Percentiles rank a stretch among this genome's conserved stretches.
Conservation (phyloP, 2,329 filamentous ascomycete genomes). For the Ophiosphaerella herpotricha region DNA sequence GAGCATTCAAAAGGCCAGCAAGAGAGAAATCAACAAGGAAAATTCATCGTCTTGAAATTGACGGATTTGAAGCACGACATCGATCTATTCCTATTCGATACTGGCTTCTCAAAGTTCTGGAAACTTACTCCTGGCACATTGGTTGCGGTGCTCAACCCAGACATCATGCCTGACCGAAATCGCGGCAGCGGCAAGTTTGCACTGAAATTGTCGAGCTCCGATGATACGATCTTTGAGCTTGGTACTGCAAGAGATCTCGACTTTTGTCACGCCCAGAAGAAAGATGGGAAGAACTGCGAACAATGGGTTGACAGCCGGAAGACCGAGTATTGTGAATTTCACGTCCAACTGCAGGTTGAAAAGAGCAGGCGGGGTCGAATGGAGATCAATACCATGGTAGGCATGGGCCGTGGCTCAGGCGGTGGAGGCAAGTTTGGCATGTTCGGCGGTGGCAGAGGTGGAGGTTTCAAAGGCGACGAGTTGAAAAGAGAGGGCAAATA, state of each 20-base stretch:
- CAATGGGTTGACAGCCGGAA: constrained; percentile 87
- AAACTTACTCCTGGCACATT: constrained; percentile 91
- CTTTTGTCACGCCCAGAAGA: constrained; percentile 83
- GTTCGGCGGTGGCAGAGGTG: constrained; percentile 35
- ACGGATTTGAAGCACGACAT: constrained; percentile 90
- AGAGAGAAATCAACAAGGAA: constrained; percentile 64
- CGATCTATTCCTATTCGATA: constrained; percentile 89
- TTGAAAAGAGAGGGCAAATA: constrained; percentile 43
- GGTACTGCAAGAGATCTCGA: constrained; percentile 83
- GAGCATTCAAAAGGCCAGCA: constrained; percentile 49
- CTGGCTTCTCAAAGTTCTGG: constrained; percentile 91
- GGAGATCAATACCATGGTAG: constrained; percentile 76
- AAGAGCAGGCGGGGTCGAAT: constrained; percentile 71
- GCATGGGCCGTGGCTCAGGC: constrained; percentile 45
- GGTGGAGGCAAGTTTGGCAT: constrained; percentile 37
- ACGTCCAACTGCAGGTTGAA: constrained; percentile 79
- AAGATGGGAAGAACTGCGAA: constrained; percentile 79
- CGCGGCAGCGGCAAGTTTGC: constrained; percentile 83
- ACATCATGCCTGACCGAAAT: constrained; percentile 83
- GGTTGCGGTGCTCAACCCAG: constrained; percentile 88
- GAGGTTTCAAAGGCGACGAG: constrained; percentile 29
- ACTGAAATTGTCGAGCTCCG: constrained; percentile 80
- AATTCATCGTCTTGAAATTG: constrained; percentile 90
- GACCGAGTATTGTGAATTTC: constrained; percentile 90
- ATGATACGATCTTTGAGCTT: constrained; percentile 88